Evolutionary conservation across 331 rosid genomes (phyloP).

Genomic region (Rosa hybrid): DNA sequence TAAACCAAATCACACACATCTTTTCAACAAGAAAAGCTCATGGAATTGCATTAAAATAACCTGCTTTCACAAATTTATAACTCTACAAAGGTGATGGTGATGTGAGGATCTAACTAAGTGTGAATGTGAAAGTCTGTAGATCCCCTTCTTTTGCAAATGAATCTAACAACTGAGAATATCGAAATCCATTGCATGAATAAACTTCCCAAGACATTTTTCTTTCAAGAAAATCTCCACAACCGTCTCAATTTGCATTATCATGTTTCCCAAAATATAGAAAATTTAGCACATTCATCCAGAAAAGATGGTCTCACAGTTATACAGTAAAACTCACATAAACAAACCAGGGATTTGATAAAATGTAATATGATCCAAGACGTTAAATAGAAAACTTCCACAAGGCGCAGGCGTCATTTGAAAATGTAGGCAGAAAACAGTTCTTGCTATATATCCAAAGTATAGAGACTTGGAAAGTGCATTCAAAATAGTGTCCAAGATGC

Average conservation of each 20-base stretch:
- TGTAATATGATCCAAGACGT: background rate
- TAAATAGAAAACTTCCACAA: background rate
- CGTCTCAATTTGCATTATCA: constrained; percentile 3
- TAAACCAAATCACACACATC: background rate
- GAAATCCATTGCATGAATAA: background rate
- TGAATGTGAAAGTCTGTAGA: background rate
- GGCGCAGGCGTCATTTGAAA: background rate
- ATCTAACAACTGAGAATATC: background rate
- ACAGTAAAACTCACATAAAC: background rate
- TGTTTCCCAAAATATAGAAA: background rate
- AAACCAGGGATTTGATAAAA: background rate
- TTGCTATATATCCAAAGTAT: background rate
- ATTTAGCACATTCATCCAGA: background rate
- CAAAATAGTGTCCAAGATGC: background rate
- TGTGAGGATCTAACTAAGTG: background rate
- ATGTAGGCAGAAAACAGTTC: background rate
- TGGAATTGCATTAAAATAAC: background rate
- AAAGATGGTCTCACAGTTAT: background rate
- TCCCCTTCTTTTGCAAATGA: background rate
- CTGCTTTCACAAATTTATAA: background rate
- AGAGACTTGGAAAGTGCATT: background rate
- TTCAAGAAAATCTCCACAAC: background rate
- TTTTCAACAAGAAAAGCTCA: background rate
- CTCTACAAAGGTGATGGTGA: background rate
- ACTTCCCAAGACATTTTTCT: background rate